These are phyloP conservation scores for Styphnolobium japonicum DNA, from an alignment of 306 rosid genomes.

Conservation along the genomic window DNA sequence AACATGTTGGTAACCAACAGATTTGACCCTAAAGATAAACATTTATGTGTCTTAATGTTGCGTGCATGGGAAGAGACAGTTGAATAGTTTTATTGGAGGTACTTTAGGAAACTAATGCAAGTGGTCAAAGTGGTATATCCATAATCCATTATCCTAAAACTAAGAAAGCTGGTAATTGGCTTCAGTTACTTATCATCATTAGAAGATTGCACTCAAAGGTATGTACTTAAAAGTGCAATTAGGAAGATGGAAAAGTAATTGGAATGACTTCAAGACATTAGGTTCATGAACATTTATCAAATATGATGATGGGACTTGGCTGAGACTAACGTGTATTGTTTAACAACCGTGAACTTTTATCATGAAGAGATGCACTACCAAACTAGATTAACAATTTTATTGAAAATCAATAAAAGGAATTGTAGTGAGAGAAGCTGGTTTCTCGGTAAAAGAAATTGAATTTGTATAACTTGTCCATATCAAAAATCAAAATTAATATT, in stretches of 20 bases:
- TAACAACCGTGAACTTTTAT: slow-evolving; percentile 12
- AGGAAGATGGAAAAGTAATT: slow-evolving; percentile 14
- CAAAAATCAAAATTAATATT: neutral
- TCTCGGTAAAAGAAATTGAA: neutral
- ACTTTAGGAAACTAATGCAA: slow-evolving; percentile 1
- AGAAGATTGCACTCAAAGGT: slow-evolving; percentile 38
- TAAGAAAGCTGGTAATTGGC: slow-evolving; percentile 25
- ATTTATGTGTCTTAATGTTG: neutral
- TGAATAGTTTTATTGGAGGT: neutral
- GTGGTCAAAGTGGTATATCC: slow-evolving; percentile 25
- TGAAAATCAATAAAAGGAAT: neutral
- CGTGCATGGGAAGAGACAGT: slow-evolving; percentile 40
- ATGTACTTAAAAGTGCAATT: slow-evolving; percentile 35
- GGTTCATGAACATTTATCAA: neutral
- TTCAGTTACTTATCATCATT: slow-evolving; percentile 30
- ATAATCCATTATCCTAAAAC: slow-evolving; percentile 15
- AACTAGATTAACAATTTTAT: neutral
- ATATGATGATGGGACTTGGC: slow-evolving; percentile 3
- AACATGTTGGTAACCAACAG: neutral
- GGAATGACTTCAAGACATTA: neutral
- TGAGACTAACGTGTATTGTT: neutral
- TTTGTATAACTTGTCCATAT: neutral
- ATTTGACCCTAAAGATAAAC: neutral
- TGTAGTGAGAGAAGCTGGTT: neutral
- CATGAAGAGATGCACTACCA: neutral